Conservation (phyloP, 1,284 basidiomycete genomes). For the Golubevia pallescens region DNA sequence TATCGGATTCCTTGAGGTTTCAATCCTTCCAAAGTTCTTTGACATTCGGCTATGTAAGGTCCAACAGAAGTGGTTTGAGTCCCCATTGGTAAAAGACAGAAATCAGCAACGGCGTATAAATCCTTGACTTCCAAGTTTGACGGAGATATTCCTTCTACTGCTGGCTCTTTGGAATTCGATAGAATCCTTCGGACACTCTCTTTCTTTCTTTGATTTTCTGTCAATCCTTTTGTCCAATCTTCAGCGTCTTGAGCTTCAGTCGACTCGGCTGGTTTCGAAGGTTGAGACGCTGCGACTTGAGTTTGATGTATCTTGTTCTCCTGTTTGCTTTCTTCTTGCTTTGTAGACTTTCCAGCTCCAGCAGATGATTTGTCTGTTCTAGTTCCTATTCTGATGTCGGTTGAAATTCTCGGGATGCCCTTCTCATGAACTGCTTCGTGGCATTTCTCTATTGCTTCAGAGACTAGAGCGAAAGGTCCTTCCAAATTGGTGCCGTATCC, state of each 20-base stretch:
- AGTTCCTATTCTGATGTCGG: slow-evolving; percentile 61
- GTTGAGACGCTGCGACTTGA: neutral
- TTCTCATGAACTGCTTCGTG: slow-evolving; percentile 57
- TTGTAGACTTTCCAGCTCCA: slow-evolving; percentile 10
- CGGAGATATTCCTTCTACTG: neutral
- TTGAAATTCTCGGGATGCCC: slow-evolving; percentile 58
- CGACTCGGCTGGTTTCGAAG: neutral
- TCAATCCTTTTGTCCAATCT: slow-evolving; percentile 25
- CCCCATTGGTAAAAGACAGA: slow-evolving; percentile 43
- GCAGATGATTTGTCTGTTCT: slow-evolving; percentile 41
- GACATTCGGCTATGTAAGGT: slow-evolving; percentile 58
- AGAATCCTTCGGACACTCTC: slow-evolving; percentile 50
- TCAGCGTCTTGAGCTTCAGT: slow-evolving; percentile 1
- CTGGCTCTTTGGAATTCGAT: neutral
- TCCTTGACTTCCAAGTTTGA: neutral
- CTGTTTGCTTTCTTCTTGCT: neutral
- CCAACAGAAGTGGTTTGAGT: slow-evolving; percentile 57
- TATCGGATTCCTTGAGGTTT: slow-evolving; percentile 47
- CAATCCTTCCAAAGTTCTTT: slow-evolving; percentile 50
- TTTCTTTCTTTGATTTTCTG: slow-evolving; percentile 57
- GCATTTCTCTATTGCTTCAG: slow-evolving; percentile 48
- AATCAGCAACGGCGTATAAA: neutral
- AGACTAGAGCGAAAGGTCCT: slow-evolving; percentile 45
- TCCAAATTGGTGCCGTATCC: slow-evolving; percentile 63
- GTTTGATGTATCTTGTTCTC: no score